A percentile compares a stretch with the other conserved stretches of the same genome.
Conservation (phyloP, 768 basidiomycete species). For the Daedaleopsis nitida region DNA sequence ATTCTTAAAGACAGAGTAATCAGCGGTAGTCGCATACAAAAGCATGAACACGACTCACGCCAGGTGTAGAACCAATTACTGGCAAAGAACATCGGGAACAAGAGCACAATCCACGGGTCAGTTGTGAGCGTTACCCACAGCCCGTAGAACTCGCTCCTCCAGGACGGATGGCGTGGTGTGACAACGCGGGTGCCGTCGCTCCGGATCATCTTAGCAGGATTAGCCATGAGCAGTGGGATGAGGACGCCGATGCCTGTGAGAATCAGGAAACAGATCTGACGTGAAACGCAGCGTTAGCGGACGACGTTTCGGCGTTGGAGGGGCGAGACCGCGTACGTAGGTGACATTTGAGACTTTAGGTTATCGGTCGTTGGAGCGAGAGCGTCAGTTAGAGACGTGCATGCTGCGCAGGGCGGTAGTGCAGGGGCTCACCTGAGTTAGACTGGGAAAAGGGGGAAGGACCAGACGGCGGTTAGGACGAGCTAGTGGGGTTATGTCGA, state of each 20-base stretch:
- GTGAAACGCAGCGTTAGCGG: not conserved
- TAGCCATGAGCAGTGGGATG: constrained; percentile 70
- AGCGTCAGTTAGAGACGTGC: not conserved
- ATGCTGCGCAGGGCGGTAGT: not conserved
- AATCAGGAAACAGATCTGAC: constrained; percentile 72
- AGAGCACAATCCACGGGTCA: constrained; percentile 70
- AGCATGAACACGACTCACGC: constrained; percentile 50
- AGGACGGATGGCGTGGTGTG: constrained; percentile 66
- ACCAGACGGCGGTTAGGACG: not conserved
- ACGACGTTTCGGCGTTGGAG: not conserved
- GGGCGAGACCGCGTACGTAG: constrained; percentile 52
- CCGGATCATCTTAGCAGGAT: constrained; percentile 72
- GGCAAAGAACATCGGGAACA: constrained; percentile 86
- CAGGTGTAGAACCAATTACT: constrained; percentile 88
- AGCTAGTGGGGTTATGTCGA: constrained; percentile 2
- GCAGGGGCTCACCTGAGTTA: constrained; percentile 29
- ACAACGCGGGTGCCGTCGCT: constrained; percentile 73
- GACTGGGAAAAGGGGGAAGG: constrained; percentile 24
- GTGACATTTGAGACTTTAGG: constrained; percentile 66
- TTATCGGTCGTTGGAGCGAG: not conserved
- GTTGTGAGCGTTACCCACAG: constrained; percentile 67
- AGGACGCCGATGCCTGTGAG: constrained; percentile 69
- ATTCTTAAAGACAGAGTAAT: constrained; percentile 46
- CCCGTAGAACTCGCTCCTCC: constrained; percentile 73
- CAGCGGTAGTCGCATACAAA: constrained; percentile 3